Conservation (phyloP, 768 basidiomycete genomes). For the Psilocybe tampanensis region DNA sequence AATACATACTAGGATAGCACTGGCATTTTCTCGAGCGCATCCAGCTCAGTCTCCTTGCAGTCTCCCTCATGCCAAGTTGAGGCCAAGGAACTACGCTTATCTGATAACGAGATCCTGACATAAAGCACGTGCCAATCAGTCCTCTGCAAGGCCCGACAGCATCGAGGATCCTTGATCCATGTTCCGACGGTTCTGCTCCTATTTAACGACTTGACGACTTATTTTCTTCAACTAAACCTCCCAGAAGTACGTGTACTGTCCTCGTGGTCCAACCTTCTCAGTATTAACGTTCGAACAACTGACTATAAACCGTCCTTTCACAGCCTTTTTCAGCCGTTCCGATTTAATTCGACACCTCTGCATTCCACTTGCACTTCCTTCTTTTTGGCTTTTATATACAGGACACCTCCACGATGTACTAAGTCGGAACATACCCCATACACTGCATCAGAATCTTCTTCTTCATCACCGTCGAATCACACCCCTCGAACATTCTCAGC, state of each 20-base stretch:
- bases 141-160: not conserved
- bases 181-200: not conserved
- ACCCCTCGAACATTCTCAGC: not conserved
- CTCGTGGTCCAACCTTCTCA: not conserved
- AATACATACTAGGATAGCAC: too few species aligned
- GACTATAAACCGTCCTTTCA: not conserved
- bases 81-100: too few species aligned
- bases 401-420: slow-evolving; percentile 1
- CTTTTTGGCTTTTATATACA: not conserved
- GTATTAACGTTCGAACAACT: not conserved
- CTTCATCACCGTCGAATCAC: not conserved
- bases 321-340: not conserved
- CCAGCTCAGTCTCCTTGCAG: too few species aligned
- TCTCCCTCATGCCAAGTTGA: too few species aligned
- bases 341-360: too few species aligned
- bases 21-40: too few species aligned
- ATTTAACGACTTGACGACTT: not conserved
- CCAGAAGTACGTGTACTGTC: not conserved
- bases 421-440: not conserved
- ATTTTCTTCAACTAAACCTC: not conserved
- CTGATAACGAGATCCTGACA: too few species aligned
- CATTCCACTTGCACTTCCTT: not conserved
- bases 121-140: not conserved
- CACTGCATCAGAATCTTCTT: not conserved
- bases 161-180: not conserved